Percentiles rank a stretch among this genome's conserved stretches.
These are phyloP conservation scores for Butyriboletus loyo DNA, from an alignment of 768 basidiomycete species.

Conservation along the genomic window DNA sequence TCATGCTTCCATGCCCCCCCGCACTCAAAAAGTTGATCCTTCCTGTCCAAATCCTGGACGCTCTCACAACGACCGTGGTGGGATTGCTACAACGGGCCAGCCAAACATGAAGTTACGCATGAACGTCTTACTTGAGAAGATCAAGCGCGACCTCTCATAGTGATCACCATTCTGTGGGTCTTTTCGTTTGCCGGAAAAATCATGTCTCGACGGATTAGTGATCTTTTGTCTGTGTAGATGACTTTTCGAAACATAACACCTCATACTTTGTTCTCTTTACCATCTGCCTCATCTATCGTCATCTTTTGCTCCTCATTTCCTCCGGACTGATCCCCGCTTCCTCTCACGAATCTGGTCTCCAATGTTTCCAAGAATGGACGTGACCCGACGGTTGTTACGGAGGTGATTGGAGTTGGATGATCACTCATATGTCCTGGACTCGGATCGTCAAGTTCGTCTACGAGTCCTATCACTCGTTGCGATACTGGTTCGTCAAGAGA, in stretches of 20 bases:
- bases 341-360: slow-evolving; percentile 62
- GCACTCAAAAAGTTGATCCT: slow-evolving; percentile 53
- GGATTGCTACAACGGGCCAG: slow-evolving; percentile 41
- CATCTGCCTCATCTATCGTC: slow-evolving; percentile 38
- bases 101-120: slow-evolving; percentile 87
- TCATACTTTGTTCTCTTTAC: slow-evolving; percentile 58
- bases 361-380: slow-evolving; percentile 55
- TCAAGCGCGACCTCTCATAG: slow-evolving; percentile 59
- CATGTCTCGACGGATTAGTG: not conserved
- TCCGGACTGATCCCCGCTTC: slow-evolving; percentile 32
- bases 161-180: slow-evolving; percentile 2
- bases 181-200: not conserved
- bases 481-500: slow-evolving; percentile 35
- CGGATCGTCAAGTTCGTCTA: slow-evolving; percentile 85
- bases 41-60: slow-evolving; percentile 25
- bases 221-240: not conserved
- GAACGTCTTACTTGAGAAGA: slow-evolving; percentile 82
- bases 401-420: slow-evolving; percentile 65
- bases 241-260: not conserved
- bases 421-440: slow-evolving; percentile 82
- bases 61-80: slow-evolving; percentile 20
- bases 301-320: slow-evolving; percentile 34
- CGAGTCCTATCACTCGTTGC: slow-evolving; percentile 64
- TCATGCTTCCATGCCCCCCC: slow-evolving; percentile 56
- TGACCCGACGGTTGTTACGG: slow-evolving; percentile 51